A percentile compares a stretch with the other conserved stretches of the same genome.
These are phyloP conservation scores for Ananas comosus DNA, from an alignment of 176 grass and related monocot species.

Conservation along the genomic window DNA sequence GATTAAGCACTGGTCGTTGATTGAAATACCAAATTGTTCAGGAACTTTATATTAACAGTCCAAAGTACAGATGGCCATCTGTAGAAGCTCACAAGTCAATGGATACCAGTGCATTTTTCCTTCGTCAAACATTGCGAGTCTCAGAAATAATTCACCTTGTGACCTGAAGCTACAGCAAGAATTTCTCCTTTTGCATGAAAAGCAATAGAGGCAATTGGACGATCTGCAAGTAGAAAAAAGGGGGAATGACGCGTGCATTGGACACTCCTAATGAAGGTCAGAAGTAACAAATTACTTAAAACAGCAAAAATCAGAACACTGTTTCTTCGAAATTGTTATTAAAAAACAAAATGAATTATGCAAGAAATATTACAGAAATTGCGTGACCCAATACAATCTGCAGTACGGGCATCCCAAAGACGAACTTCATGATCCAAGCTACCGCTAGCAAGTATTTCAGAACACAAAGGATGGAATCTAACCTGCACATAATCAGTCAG, in stretches of 20 bases:
- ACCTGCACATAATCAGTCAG: constrained; percentile 43
- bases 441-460: constrained; percentile 97
- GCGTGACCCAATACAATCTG: constrained; percentile 70
- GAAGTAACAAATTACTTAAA: no score
- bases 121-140: no score
- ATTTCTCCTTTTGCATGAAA: constrained; percentile 93
- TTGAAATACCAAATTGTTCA: no score
- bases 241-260: no score
- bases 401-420: constrained; percentile 84
- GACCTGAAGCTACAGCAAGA: constrained; percentile 97
- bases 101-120: no score
- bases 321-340: no score
- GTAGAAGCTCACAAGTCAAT: no score
- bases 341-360: not conserved
- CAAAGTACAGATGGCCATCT: no score
- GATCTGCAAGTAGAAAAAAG: constrained; percentile 37
- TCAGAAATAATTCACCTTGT: constrained; percentile 49
- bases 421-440: constrained; percentile 99
- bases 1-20: no score
- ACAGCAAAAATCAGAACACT: no score
- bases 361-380: constrained; percentile 75
- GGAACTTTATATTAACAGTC: no score
- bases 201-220: constrained; percentile 95
- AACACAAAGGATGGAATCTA: constrained; percentile 86
- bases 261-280: no score